Evolutionary conservation across 2,329 filamentous ascomycete genomes (phyloP), one percentile per base, ranked within the genome.

Genomic region (Mariannaea sp.): DNA sequence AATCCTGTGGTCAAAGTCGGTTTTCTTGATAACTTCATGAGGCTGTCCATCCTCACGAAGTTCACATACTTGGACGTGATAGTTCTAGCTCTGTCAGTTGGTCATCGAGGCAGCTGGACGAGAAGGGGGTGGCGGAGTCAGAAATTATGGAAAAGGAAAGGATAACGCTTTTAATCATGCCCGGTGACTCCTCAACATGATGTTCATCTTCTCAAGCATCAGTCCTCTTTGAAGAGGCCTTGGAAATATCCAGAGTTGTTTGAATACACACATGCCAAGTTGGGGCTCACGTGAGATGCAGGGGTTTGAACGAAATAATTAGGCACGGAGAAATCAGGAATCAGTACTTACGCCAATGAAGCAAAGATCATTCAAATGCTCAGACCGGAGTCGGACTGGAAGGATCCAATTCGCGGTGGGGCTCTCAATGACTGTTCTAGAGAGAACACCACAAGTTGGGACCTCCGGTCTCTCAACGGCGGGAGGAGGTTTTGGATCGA

Each of bases 11-110:
- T 86, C 85, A 68, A 97, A 93, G 68, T 96, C 86, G 33, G 80
- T 79, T 71, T 92, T 95, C 55, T 83, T 82, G n/a, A 82, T 78
- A n/a, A 96, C 77, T 65, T 91, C 85, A 59, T 86, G 83, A 19
- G 96, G 79, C 64, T 88, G 86, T 1, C 86, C 86, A 66, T 89
- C 83, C 38, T 78, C 77, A 5, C 79, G 77, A 2, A 94, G 81
- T 69, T 96, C 88, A 63, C 86, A 88, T 58, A 97, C 84, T 61
- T 93, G 87, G 38, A 99, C 81, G 62, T 85, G 90, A 58, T 88
- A 82, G 60, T 96, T 88, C 85, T 88, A 39, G 12, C 10, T 33
- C 19, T 38, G 17, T 65, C 39, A 62, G 58, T 49, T 49, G 49
- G 22, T 7, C 38, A 43, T 24, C n/a, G 19, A 20, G 19, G 19